Percentiles rank a stretch among this genome's conserved stretches.
Evolutionary conservation across 352 stramenopile species (phyloP).

Genomic region (Stramenopiles sp.): DNA sequence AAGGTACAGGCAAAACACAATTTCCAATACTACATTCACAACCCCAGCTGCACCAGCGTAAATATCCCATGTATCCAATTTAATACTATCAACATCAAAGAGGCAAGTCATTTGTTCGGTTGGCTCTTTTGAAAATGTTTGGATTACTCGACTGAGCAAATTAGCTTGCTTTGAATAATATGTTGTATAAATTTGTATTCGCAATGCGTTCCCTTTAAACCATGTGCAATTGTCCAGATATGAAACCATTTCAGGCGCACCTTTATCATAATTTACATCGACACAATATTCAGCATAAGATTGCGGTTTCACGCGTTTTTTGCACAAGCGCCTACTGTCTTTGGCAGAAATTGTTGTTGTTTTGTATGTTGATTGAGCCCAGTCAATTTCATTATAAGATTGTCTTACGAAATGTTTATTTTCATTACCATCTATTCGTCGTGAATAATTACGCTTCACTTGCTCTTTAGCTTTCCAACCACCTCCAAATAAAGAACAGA

Average conservation of each 20-base stretch:
- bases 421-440: too few species aligned
- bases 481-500: neutral
- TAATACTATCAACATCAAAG: neutral
- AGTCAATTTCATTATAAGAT: neutral
- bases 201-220: neutral
- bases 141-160: neutral
- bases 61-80: neutral
- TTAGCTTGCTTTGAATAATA: neutral
- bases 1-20: neutral
- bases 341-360: too few species aligned
- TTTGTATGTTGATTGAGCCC: too few species aligned
- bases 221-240: neutral
- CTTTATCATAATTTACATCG: too few species aligned
- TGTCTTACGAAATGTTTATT: neutral
- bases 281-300: too few species aligned
- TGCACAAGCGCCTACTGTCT: too few species aligned
- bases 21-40: neutral
- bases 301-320: too few species aligned
- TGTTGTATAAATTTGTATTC: neutral
- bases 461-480: neutral
- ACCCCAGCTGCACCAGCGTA: neutral
- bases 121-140: neutral
- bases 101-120: neutral
- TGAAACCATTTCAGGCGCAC: too few species aligned
- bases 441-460: too few species aligned